phyloP scores from a whole-genome alignment of 164 flowering plant species.

The Sedum album region DNA sequence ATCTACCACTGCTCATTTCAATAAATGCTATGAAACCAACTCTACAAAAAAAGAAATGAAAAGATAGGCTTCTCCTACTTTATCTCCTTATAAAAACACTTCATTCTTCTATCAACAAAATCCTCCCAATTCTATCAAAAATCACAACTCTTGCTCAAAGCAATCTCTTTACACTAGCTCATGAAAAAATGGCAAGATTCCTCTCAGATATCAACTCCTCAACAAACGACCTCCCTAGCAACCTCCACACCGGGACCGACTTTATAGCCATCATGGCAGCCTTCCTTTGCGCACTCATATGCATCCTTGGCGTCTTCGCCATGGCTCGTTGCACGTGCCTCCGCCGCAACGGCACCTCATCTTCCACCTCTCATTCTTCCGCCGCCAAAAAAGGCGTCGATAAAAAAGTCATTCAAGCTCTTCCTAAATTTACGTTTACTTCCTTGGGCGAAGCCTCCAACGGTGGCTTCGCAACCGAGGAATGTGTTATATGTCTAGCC shows the following conservation, averaged over 20 bases:
- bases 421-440: constrained; percentile 49
- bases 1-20: constrained; percentile 1
- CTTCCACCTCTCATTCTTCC: not conserved
- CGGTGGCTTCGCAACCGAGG: constrained; percentile 22
- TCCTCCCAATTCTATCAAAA: not conserved
- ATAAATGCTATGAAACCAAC: not conserved
- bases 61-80: not conserved
- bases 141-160: not conserved
- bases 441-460: constrained; percentile 11
- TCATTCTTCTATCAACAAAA: not conserved
- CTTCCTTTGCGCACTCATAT: constrained; percentile 76
- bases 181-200: not conserved
- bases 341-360: constrained; percentile 26
- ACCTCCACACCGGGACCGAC: constrained; percentile 44
- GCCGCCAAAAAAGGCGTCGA: constrained; percentile 67
- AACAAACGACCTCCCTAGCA: not conserved
- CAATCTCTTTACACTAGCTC: not conserved
- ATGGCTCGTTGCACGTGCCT: constrained; percentile 87
- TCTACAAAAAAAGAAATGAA: not conserved
- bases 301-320: constrained; percentile 79
- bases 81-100: not conserved
- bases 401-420: constrained; percentile 63
- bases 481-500: constrained; percentile 80
- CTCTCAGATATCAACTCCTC: constrained; percentile 1
- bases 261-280: constrained; percentile 80